phyloP scores from a whole-genome alignment of 257 asterid species.

The Solanum bukasovii region DNA sequence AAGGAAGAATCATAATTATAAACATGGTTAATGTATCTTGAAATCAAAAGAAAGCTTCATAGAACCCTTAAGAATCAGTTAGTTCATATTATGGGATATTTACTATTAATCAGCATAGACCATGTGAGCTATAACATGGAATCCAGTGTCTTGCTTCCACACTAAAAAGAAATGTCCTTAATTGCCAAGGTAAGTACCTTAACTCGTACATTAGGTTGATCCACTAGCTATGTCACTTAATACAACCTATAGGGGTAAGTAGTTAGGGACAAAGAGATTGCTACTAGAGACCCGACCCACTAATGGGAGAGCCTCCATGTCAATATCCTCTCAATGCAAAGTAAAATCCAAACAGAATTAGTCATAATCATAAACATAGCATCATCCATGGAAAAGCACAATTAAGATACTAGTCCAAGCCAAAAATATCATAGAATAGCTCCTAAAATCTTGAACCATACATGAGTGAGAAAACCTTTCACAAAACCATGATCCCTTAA shows the following conservation, averaged over 20 bases:
- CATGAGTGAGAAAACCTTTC: too few species aligned
- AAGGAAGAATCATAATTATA: too few species aligned
- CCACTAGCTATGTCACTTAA: background rate
- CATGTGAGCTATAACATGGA: background rate
- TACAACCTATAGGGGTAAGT: background rate
- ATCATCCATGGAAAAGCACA: background rate
- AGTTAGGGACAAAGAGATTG: background rate
- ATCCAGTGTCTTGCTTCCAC: background rate
- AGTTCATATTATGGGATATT: background rate
- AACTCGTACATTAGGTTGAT: background rate
- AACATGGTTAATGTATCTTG: too few species aligned
- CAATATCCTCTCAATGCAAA: background rate
- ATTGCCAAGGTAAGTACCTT: background rate
- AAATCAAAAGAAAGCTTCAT: too few species aligned
- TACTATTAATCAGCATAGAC: background rate
- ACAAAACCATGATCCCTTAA: too few species aligned
- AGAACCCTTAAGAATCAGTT: background rate
- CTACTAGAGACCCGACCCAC: background rate
- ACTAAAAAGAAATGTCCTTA: background rate
- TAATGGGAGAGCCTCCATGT: background rate
- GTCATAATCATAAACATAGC: background rate
- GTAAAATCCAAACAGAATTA: background rate
- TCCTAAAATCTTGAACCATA: background rate
- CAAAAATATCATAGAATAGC: background rate
- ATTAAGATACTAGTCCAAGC: background rate